Percentiles rank a stretch among this genome's conserved stretches.
Evolutionary conservation across 805 yeast genomes (phyloP).

Genomic region (Jamesozyma jinghongensis): DNA sequence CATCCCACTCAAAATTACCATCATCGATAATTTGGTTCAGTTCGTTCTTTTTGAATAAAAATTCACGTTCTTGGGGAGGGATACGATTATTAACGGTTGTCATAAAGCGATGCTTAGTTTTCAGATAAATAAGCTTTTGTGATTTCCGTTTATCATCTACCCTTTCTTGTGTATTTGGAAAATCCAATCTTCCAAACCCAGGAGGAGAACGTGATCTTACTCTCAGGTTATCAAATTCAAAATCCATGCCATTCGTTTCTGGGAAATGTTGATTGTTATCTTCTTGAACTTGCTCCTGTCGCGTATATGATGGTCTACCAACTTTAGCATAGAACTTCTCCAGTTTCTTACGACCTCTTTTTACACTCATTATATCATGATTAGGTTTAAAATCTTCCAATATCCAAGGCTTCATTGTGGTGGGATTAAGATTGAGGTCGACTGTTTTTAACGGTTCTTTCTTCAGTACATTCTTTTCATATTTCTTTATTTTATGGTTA

Average conservation of each 20-base stretch:
- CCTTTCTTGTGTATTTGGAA: conserved; percentile 49
- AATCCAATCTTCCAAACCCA: conserved; percentile 51
- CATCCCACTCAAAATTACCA: conserved; percentile 28
- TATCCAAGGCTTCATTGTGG: conserved; percentile 26
- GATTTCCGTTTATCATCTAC: conserved; percentile 32
- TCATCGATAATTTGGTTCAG: conserved; percentile 33
- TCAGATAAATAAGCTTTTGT: conserved; percentile 28
- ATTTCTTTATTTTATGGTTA: no score
- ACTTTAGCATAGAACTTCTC: conserved; percentile 16
- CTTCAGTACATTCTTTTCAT: no score
- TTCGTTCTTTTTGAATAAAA: conserved; percentile 36
- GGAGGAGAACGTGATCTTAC: conserved; percentile 42
- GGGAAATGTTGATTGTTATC: conserved; percentile 6
- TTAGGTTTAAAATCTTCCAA: conserved; percentile 28
- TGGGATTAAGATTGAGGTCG: conserved; percentile 21
- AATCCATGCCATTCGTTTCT: conserved; percentile 13
- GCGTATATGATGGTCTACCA: conserved; percentile 11
- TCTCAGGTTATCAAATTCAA: conserved; percentile 25
- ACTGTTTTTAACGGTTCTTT: neutral
- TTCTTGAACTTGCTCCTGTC: neutral
- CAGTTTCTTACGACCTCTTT: conserved; percentile 12
- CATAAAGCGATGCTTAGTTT: conserved; percentile 37
- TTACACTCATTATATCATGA: conserved; percentile 7
- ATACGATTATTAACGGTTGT: conserved; percentile 34
- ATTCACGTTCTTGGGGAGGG: conserved; percentile 30